These are phyloP conservation scores for Dothidotthia symphoricarpi DNA, from an alignment of 2,329 filamentous ascomycete genomes.

Conservation along the genomic window DNA sequence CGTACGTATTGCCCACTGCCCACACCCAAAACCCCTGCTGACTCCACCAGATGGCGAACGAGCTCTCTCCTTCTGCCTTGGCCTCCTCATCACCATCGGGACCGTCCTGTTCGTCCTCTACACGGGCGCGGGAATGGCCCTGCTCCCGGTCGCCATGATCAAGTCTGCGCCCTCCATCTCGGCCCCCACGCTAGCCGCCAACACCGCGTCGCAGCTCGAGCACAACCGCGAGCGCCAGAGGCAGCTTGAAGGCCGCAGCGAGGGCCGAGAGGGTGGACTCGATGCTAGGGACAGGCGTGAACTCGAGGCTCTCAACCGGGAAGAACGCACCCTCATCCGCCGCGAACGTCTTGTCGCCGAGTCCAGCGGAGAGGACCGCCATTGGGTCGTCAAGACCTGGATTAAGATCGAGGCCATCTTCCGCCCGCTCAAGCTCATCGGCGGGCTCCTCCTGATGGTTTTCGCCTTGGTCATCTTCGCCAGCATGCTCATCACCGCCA, in stretches of 20 bases:
- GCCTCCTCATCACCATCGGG: conserved; percentile 83
- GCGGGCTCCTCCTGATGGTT: conserved; percentile 74
- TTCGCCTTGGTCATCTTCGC: conserved; percentile 75
- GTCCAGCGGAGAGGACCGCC: conserved; percentile 72
- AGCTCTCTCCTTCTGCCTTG: conserved; percentile 83
- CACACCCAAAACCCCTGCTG: conserved; percentile 8
- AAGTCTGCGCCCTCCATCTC: conserved; percentile 87
- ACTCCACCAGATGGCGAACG: conserved; percentile 70
- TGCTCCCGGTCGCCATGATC: conserved; percentile 87
- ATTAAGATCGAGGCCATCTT: conserved; percentile 78
- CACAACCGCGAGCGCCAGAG: conserved; percentile 88
- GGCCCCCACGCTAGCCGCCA: conserved; percentile 72
- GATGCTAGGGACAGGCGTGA: conserved; percentile 85
- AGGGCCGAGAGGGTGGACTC: conserved; percentile 70
- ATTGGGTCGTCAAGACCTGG: conserved; percentile 72
- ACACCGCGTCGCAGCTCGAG: conserved; percentile 76
- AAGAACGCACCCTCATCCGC: conserved; percentile 88
- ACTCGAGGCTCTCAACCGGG: conserved; percentile 79
- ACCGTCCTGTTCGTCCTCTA: conserved; percentile 85
- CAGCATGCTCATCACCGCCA: conserved; percentile 91
- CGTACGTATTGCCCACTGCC: conserved; percentile 50
- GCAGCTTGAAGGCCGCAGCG: conserved; percentile 82
- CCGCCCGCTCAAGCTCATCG: conserved; percentile 82
- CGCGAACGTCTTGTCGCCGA: conserved; percentile 85
- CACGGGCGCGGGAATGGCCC: conserved; percentile 81